Base-by-base conservation (phyloP, 495 filamentous ascomycete species). In the Aspergillus sclerotioniger region DNA sequence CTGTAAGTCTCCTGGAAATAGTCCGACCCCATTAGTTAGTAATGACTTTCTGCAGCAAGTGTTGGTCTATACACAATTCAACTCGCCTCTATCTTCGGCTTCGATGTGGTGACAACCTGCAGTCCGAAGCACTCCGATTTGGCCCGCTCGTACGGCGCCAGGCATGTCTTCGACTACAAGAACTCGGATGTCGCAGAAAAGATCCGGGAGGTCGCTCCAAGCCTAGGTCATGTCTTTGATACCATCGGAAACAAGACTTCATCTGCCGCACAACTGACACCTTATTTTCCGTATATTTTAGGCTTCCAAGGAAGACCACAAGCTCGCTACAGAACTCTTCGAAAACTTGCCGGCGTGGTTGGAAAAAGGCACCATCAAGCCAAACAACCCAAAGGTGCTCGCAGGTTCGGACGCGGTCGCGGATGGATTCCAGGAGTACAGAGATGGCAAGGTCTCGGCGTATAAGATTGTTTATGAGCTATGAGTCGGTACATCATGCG, bases 131-230 rank as follows among this genome's bases (percentile, higher is more conserved):
- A 86, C 64, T 73, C 76, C 41, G 65, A 77, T 3, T 68, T 86
- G 3, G 76, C 79, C 21, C 71, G 70, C 13, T 66, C 58, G 1
- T 71, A 69, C 9, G 84, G 84, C 1, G 83, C 81, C 0, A 64
- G 66, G 6, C 59, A 70, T 29, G 77, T 79, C 6, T 84, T 82
- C 61, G 81, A 87, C 70, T 86, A 86, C 64, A 67, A 67, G 0
- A 63, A 71, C 29, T 44, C 51, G 13, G 6, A 53, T 1, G 58
- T 69, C 12, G 54, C 57, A 17, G 62, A 62, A 6, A 63, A 64
- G 17, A 71, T 76, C 32, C 48, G 50, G 4, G 41, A 39, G 8
- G 58, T 35, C 0, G 56, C 33, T 1, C 62, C 67, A 0, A 25
- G 46, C 9, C 47, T 73, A 0, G 6, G 45, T 8, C 54, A 67